Evolutionary conservation across 2,329 filamentous ascomycete species (phyloP), one percentile per base, ranked within the genome.

Genomic region (Monilinia aucupariae): DNA sequence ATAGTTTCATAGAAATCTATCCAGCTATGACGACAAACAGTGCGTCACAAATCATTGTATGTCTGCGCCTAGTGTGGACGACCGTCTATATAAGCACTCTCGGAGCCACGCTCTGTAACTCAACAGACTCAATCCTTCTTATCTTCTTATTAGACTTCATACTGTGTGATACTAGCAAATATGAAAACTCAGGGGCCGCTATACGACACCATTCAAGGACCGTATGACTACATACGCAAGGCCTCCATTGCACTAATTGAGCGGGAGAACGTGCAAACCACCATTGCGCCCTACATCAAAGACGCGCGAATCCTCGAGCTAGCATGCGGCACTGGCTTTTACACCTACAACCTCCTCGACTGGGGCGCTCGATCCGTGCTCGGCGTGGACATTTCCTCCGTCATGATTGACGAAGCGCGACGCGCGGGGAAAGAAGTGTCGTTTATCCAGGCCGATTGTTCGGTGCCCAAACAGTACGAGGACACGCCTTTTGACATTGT

Each of bases 321-420:
- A 13, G 75, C 75, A 22, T 76, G 75, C 65, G 75, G 75, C 15
- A 72, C 74, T 1, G 75, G 75, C 20, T 75, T 71, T 64, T 76
- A 74, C 63, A 74, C 74, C 17, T 70, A 71, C 51, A 68, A 68
- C 48, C 68, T 76, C 39, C 65, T 75, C 9, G 64, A 68, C 61
- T 76, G 75, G 74, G 75, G 74, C 34, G 75, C 75, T 2, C 64
- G 63, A 20, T 69, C 66, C 10, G 71, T 77, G 12, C 64, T 75
- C 12, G 75, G 74, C 8, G 69, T 76, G n/a, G 76, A 77, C 64
- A 70, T 75, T 37, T 76, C 74, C 6, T 51, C 64, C 15, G 68
- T 61, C 9, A 77, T 77, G 75, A 66, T 77, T 47, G 67, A 69
- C 0, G 69, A 66, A 8, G 74, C 74, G 0, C 50, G 56, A 20